Percentiles rank a stretch among this genome's conserved stretches.
These are phyloP conservation scores for Pelargonium myrrhifolium DNA, from an alignment of 441 rosid species.

Conservation along the genomic window DNA sequence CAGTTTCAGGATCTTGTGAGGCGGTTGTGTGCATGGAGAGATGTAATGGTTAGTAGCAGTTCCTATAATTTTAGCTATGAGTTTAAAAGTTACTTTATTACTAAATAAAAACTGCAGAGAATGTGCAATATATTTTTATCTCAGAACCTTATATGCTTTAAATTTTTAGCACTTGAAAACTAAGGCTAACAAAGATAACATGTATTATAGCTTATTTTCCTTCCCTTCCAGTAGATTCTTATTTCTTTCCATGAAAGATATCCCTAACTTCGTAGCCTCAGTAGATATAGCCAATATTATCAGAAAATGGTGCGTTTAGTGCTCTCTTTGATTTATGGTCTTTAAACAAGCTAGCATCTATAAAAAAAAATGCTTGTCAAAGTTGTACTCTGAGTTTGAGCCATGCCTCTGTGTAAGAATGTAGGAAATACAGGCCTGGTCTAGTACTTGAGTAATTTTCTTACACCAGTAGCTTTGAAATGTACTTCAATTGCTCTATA, in stretches of 20 bases:
- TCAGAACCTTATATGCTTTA: background rate
- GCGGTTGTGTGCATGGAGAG: conserved; percentile 85
- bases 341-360: background rate
- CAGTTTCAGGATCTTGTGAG: conserved; percentile 72
- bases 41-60: conserved; percentile 61
- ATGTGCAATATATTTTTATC: background rate
- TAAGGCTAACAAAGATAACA: background rate
- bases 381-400: background rate
- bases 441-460: background rate
- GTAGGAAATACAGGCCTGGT: background rate
- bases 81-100: conserved; percentile 3
- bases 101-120: background rate
- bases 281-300: background rate
- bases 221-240: background rate
- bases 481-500: background rate
- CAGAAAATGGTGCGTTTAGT: background rate
- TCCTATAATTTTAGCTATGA: conserved; percentile 7
- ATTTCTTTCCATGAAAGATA: background rate
- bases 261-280: background rate
- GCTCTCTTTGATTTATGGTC: background rate
- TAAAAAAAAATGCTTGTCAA: conserved; percentile 1
- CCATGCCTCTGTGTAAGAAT: background rate
- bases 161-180: background rate
- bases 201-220: background rate
- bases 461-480: background rate